phyloP scores from a whole-genome alignment of 2,329 filamentous ascomycete genomes.

The Pseudofabraea citricarpa region DNA sequence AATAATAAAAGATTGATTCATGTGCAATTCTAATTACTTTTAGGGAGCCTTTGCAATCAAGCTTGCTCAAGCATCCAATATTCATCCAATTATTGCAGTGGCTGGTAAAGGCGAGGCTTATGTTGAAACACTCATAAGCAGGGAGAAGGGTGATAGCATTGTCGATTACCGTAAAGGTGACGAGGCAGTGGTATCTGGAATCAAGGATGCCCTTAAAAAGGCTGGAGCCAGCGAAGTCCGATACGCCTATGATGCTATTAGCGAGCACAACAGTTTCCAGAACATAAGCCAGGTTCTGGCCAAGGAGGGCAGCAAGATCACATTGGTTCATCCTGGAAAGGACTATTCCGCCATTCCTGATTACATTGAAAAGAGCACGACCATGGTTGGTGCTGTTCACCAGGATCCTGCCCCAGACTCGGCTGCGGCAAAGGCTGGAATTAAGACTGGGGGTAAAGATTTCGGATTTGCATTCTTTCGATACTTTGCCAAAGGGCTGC shows the following conservation, averaged over 20 bases:
- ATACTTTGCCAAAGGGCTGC: conserved; percentile 33
- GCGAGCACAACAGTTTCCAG: conserved; percentile 21
- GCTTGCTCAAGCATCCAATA: conserved; percentile 38
- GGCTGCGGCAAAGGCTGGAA: conserved; percentile 10
- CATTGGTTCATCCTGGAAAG: conserved; percentile 35
- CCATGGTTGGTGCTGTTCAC: conserved; percentile 19
- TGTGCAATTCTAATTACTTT: background rate
- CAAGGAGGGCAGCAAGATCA: conserved; percentile 27
- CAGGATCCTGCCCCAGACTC: conserved; percentile 7
- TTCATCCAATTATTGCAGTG: conserved; percentile 55
- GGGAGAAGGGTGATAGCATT: conserved; percentile 45
- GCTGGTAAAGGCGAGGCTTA: conserved; percentile 43
- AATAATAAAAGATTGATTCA: background rate
- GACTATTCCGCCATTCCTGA: conserved; percentile 33
- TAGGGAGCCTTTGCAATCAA: conserved; percentile 52
- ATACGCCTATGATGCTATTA: conserved; percentile 24
- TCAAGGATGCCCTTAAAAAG: conserved; percentile 22
- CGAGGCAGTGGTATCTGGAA: conserved; percentile 30
- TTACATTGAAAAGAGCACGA: conserved; percentile 13
- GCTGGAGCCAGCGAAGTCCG: conserved; percentile 16
- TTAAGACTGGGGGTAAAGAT: conserved; percentile 18
- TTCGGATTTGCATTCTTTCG: conserved; percentile 22
- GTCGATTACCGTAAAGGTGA: conserved; percentile 52
- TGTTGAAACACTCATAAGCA: conserved; percentile 43
- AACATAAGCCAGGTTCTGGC: conserved; percentile 22